A percentile compares a stretch with the other conserved stretches of the same genome.
Evolutionary conservation across 306 rosid species (phyloP).

Genomic region (Prinsepia uniflora): DNA sequence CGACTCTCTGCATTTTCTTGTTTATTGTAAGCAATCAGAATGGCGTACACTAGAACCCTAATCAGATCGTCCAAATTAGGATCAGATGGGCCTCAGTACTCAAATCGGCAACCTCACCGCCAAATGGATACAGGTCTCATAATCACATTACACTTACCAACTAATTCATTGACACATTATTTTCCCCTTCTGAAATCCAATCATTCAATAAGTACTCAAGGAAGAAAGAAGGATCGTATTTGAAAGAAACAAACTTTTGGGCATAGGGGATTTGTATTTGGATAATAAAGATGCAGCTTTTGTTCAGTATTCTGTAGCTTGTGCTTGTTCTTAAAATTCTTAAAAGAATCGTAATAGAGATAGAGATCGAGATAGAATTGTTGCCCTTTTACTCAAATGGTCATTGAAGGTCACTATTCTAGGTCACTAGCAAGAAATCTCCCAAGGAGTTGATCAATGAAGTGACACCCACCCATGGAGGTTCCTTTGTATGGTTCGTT

Average conservation of each 20-base stretch:
- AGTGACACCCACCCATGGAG: constrained; percentile 20
- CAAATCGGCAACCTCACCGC: constrained; percentile 70
- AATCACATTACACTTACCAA: not conserved
- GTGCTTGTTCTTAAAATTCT: not conserved
- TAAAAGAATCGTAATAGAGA: no score
- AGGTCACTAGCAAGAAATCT: constrained; percentile 89
- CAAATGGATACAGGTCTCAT: constrained; percentile 91
- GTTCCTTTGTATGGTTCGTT: no score
- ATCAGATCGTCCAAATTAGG: constrained; percentile 44
- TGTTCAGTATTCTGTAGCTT: not conserved
- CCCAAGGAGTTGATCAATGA: constrained; percentile 98
- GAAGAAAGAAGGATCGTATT: no score
- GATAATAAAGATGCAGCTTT: not conserved
- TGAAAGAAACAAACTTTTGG: not conserved
- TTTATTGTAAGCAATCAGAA: constrained; percentile 2
- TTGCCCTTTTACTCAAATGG: not conserved
- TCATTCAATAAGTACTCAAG: not conserved
- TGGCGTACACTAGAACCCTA: constrained; percentile 79
- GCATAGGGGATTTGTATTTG: not conserved
- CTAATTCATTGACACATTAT: not conserved
- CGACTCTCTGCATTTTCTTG: not conserved
- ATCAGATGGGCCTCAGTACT: constrained; percentile 24
- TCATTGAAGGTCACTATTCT: constrained; percentile 12
- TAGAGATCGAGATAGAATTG: not conserved
- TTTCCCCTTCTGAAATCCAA: not conserved